Percentiles rank a stretch among this genome's conserved stretches.
Conservation (phyloP, 1,284 basidiomycete genomes). For the Rhodotorula glutinis region DNA sequence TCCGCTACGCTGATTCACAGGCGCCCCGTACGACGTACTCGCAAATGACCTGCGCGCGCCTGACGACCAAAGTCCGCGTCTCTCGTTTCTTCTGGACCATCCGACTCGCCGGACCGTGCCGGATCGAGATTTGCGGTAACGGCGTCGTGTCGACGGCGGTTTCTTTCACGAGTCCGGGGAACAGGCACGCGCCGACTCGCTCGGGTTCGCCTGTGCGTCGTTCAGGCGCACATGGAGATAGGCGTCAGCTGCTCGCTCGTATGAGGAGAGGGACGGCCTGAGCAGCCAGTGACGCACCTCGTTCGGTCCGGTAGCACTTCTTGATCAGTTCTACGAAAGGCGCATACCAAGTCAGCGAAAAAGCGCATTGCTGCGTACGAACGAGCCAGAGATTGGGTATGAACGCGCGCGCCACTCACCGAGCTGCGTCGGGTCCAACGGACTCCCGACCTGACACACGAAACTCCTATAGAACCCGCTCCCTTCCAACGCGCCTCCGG, state of each 20-base stretch:
- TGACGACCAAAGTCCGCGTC: slow-evolving; percentile 65
- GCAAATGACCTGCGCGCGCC: slow-evolving; percentile 76
- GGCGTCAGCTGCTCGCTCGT: no score
- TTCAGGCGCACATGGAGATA: no score
- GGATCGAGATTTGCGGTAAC: slow-evolving; percentile 27
- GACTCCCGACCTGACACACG: slow-evolving; percentile 64
- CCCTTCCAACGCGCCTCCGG: slow-evolving; percentile 54
- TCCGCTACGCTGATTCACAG: no score
- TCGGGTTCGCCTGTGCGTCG: slow-evolving; percentile 54
- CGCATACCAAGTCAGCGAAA: neutral
- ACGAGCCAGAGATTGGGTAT: no score
- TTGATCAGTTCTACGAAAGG: slow-evolving; percentile 68
- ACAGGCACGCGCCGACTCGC: slow-evolving; percentile 71
- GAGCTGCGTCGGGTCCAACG: slow-evolving; percentile 44
- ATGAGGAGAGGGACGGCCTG: neutral
- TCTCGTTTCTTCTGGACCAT: slow-evolving; percentile 48
- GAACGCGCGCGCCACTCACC: slow-evolving; percentile 10
- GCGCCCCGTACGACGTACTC: slow-evolving; percentile 56
- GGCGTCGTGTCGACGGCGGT: slow-evolving; percentile 37
- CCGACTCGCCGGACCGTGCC: slow-evolving; percentile 11
- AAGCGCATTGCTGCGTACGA: no score
- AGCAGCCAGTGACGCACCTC: slow-evolving; percentile 47
- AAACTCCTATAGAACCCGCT: slow-evolving; percentile 72
- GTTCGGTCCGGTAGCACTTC: slow-evolving; percentile 67
- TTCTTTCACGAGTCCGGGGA: slow-evolving; percentile 77